Evolutionary conservation across 345 rosid species (phyloP).

Genomic region (Salix koriyanagi): DNA sequence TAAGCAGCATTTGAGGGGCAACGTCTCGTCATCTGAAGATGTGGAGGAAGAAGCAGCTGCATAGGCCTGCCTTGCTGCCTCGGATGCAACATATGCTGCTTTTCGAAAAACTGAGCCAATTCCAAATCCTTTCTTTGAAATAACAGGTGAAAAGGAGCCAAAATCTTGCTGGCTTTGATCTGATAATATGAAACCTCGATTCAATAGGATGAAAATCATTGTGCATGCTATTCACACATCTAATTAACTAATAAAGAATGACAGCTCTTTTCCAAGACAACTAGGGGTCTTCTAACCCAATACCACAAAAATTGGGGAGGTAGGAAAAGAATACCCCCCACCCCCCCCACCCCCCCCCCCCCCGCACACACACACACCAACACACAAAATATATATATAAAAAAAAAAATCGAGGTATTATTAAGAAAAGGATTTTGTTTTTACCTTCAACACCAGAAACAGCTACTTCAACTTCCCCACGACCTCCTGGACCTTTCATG

Average conservation of each 20-base stretch:
- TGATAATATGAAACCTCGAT: conserved; percentile 36
- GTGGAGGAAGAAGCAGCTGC: conserved; percentile 75
- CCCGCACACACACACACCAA: too few species aligned
- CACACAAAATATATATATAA: background rate
- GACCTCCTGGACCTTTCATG: conserved; percentile 99
- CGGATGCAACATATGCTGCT: conserved; percentile 92
- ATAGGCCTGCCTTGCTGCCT: conserved; percentile 92
- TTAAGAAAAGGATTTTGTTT: background rate
- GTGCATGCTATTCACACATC: background rate
- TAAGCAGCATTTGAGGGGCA: conserved; percentile 91
- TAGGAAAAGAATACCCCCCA: background rate
- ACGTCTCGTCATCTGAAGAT: conserved; percentile 69
- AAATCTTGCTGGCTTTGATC: conserved; percentile 87
- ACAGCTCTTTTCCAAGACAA: background rate
- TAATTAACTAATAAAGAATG: conserved; percentile 1
- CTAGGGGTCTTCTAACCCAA: background rate
- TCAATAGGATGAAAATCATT: conserved; percentile 13
- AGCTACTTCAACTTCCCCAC: conserved; percentile 98
- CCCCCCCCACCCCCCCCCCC: too few species aligned
- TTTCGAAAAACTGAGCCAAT: conserved; percentile 75
- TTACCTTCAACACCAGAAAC: conserved; percentile 89
- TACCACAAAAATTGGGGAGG: background rate
- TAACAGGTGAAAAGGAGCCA: conserved; percentile 76
- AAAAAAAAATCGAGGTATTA: background rate
- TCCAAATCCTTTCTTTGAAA: conserved; percentile 67